Evolutionary conservation across 2,329 filamentous ascomycete genomes (phyloP).

Genomic region (Aspergillus versicolor): DNA sequence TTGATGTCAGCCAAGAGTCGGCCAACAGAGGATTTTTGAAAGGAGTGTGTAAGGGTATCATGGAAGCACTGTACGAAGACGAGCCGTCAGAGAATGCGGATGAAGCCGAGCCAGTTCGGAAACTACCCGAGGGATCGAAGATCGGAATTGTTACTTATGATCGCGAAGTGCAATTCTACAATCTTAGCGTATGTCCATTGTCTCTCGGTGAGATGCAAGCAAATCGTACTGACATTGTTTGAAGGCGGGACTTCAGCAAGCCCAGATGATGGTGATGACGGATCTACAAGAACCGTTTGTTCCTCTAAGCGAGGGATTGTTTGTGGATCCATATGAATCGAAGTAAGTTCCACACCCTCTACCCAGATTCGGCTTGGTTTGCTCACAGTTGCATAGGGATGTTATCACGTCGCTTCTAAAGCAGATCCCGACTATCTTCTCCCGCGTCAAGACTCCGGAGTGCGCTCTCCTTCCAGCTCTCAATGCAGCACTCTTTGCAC

Average conservation of each 20-base stretch:
- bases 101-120: slow-evolving; percentile 50
- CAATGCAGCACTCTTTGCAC: slow-evolving; percentile 77
- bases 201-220: slow-evolving; percentile 2
- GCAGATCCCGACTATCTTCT: slow-evolving; percentile 81
- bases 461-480: slow-evolving; percentile 82
- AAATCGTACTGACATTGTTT: slow-evolving; percentile 26
- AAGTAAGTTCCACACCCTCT: slow-evolving; percentile 50
- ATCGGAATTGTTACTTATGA: slow-evolving; percentile 96
- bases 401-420: slow-evolving; percentile 86
- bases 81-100: slow-evolving; percentile 55
- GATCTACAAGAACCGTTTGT: slow-evolving; percentile 97
- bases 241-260: slow-evolving; percentile 72
- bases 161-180: slow-evolving; percentile 97
- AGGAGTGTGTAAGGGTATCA: slow-evolving; percentile 85
- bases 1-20: slow-evolving; percentile 90
- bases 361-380: background rate
- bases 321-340: slow-evolving; percentile 90
- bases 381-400: slow-evolving; percentile 47
- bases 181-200: slow-evolving; percentile 67
- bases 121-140: slow-evolving; percentile 75
- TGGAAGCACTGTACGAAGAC: slow-evolving; percentile 76
- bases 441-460: slow-evolving; percentile 83
- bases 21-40: slow-evolving; percentile 88
- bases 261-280: slow-evolving; percentile 98
- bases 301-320: slow-evolving; percentile 84